A percentile compares a stretch with the other conserved stretches of the same genome.
Conservation (phyloP, 192 early-diverging fungal genomes). For the Gigaspora rosea region DNA sequence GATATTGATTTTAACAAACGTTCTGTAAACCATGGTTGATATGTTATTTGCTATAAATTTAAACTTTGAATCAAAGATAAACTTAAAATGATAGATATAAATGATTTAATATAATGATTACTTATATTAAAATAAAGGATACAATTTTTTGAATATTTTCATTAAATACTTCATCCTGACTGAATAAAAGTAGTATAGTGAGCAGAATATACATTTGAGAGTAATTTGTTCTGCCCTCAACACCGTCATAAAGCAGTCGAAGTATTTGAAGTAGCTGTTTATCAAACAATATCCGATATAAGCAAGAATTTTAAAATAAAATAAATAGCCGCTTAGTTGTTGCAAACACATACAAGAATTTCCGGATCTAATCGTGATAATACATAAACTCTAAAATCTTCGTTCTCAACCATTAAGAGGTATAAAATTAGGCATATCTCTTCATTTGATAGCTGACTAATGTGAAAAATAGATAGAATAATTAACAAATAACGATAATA, state of each 20-base stretch:
- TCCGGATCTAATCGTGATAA: conserved; percentile 77
- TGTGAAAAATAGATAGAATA: neutral
- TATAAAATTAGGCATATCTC: conserved; percentile 69
- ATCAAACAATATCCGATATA: neutral
- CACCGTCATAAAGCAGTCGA: conserved; percentile 65
- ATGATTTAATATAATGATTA: neutral
- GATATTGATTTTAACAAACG: conserved; percentile 64
- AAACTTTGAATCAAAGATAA: neutral
- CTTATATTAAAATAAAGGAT: conserved; percentile 24
- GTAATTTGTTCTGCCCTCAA: conserved; percentile 61
- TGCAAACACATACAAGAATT: conserved; percentile 55
- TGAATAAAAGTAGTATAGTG: conserved; percentile 65
- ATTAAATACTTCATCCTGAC: conserved; percentile 72
- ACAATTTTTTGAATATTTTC: conserved; percentile 76
- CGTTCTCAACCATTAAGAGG: conserved; percentile 64
- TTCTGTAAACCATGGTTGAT: conserved; percentile 74
- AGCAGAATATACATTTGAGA: conserved; percentile 69
- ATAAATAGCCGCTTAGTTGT: too few species aligned
- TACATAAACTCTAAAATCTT: conserved; percentile 68
- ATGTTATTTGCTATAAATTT: conserved; percentile 51
- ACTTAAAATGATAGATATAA: neutral
- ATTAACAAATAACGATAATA: neutral
- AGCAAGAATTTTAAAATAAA: too few species aligned
- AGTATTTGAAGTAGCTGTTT: conserved; percentile 62
- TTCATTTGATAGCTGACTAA: conserved; percentile 53